These are phyloP conservation scores for Aquilaria yunnanensis DNA, from an alignment of 345 rosid genomes.

Conservation along the genomic window DNA sequence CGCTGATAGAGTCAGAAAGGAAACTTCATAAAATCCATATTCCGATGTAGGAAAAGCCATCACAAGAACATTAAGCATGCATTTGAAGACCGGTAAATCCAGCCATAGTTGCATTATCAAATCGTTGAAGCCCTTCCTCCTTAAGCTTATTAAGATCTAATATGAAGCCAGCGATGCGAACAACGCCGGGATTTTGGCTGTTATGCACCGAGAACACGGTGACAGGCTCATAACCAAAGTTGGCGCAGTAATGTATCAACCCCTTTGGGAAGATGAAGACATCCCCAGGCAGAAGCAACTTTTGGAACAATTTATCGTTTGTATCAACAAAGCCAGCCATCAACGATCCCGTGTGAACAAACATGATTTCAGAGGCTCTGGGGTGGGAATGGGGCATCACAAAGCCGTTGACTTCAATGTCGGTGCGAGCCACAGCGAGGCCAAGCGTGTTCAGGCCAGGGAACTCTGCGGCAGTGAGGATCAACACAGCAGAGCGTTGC, in stretches of 20 bases:
- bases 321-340: conserved; percentile 73
- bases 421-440: conserved; percentile 66
- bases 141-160: conserved; percentile 8
- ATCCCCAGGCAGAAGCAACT: conserved; percentile 43
- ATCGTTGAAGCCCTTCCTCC: too few species aligned
- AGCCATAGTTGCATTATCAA: too few species aligned
- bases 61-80: too few species aligned
- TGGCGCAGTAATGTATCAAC: conserved; percentile 55
- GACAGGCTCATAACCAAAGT: conserved; percentile 48
- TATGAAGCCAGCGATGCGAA: conserved; percentile 35
- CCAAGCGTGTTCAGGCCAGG: conserved; percentile 88
- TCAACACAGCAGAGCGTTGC: conserved; percentile 28
- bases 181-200: conserved; percentile 80
- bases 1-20: too few species aligned
- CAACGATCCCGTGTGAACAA: conserved; percentile 46
- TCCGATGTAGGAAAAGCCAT: too few species aligned
- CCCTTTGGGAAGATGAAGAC: conserved; percentile 70
- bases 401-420: conserved; percentile 51
- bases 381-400: conserved; percentile 72
- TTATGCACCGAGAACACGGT: conserved; percentile 48
- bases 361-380: conserved; percentile 64
- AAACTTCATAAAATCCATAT: too few species aligned
- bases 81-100: too few species aligned
- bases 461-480: conserved; percentile 55
- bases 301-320: conserved; percentile 38